Base-by-base conservation (phyloP, 225 moss, liverwort and hornwort genomes). In the Bryum argenteum region DNA sequence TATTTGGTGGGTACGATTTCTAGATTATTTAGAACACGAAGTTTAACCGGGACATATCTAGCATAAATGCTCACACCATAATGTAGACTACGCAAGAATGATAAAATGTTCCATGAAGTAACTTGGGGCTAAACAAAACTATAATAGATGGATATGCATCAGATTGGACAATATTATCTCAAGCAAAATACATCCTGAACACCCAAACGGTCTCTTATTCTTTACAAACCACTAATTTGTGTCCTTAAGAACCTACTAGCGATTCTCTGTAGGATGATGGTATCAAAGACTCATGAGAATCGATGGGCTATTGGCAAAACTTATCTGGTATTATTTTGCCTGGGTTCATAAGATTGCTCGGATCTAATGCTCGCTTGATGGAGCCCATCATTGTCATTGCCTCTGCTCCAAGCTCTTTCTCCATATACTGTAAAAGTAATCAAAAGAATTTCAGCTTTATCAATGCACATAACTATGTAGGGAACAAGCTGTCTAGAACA, bases 331-430 rank as follows among this genome's bases (percentile, higher is more conserved):
- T 76, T 26, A 94, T 45, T 79, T 94, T 94, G 3, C 94, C 94
- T 5, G 94, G 97, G 76, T 98, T 98, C 91, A 94, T 92, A 40
- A 91, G 78, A 77, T 88, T 85, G 73, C 58, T 66, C 61, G 97
- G 97, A 80, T 98, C 94, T 59, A 94, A 75, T 1, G 87, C 85
- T 61, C 61, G 77, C 81, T 98, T 94, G 68, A 94, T 92, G 52
- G 78, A 70, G 71, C 89, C 92, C 91, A 98, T 98, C 73, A 89
- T 77, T 71, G 72, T 81, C 82, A 98, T 21, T 23, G 97, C 94
- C 78, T 87, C 97, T 65, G 44, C 84, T 69, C 97, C 94, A 55
- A 86, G 86, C 81, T 98, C 94, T 63, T 87, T 66, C 74, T 92
- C 91, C 60, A 98, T 79, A 79, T 88, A 91, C 94, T 94, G 88